Evolutionary conservation across 148 eudicot genomes (phyloP), one percentile per base, ranked within the genome.

Genomic region (Diospyros lotus): DNA sequence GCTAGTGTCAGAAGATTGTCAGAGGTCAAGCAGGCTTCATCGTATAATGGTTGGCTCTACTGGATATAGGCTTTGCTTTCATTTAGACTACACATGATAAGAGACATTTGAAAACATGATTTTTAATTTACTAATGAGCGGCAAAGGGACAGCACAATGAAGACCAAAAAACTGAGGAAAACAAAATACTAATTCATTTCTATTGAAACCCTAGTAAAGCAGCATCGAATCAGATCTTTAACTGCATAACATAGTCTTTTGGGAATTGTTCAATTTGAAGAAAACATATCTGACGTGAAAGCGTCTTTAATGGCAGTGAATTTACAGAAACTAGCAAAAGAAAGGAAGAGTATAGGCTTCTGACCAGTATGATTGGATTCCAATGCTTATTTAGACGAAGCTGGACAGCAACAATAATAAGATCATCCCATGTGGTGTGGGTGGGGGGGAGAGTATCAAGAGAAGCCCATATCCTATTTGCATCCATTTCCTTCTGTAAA

Each of bases 351-450:
- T 4, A 48, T 17, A 48, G 11, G 68, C 59, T 60, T 45, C 78
- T 75, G 74, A 89, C 98, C 89, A 78, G 44, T 78, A 93, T 73
- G 76, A 93, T 86, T 52, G 78, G 80, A 80, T 88, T 88, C 98
- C 96, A 93, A 66, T 66, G 69, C 63, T 91, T 93, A 71, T 82
- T 89, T 52, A 90, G 70, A 58, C 93, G 96, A 64, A 93, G 84
- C 74, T 89, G 98, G 69, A 93, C 96, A 63, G 84, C 76, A 65
- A 88, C 87, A 71, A 80, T 89, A 46, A 93, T 83, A 4, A 93
- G 61, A 59, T 93, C 98, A 70, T 93, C 93, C 98, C 96, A 93
- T 28, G 89, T 86, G 62, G 85, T 82, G 69, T 89, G 81, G 67
- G 92, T 90, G 63, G 75, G 85, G 61, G 98, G 86, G 75, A 93